Conservation (phyloP, 768 basidiomycete species). For the Mycena polygramma region DNA sequence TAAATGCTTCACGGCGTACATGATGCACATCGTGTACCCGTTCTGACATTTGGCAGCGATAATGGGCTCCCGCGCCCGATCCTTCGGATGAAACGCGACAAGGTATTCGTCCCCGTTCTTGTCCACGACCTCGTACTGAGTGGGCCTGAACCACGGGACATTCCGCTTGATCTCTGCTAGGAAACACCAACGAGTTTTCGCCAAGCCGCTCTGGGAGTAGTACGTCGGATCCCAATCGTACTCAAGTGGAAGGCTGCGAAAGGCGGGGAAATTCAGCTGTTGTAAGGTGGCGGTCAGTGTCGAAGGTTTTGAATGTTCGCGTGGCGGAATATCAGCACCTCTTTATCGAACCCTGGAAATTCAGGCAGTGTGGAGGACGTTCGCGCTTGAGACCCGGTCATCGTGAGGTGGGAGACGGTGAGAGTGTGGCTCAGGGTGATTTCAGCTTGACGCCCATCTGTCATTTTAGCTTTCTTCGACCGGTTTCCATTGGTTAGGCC, state of each 20-base stretch:
- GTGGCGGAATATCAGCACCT: neutral
- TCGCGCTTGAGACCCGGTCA: no score
- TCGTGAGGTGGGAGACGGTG: no score
- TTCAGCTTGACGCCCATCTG: no score
- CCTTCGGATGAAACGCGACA: constrained; percentile 43
- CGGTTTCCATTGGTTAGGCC: no score
- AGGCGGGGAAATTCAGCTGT: constrained; percentile 44
- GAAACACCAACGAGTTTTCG: constrained; percentile 48
- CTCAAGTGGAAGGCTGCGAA: constrained; percentile 42
- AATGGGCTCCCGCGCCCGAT: constrained; percentile 24
- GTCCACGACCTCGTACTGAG: constrained; percentile 44
- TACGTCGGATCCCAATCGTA: constrained; percentile 34
- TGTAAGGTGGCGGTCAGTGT: neutral
- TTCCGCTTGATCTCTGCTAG: constrained; percentile 45
- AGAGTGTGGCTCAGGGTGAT: no score
- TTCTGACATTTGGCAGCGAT: constrained; percentile 24
- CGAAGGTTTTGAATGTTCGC: neutral
- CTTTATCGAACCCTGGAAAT: neutral
- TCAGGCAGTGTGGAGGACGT: neutral
- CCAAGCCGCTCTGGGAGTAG: constrained; percentile 22
- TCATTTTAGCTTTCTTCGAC: no score
- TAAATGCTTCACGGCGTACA: constrained; percentile 44
- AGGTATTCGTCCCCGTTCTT: constrained; percentile 38
- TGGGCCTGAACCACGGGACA: constrained; percentile 39
- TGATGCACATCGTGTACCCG: constrained; percentile 45